Evolutionary conservation across 2,329 filamentous ascomycete species (phyloP), one percentile per base, ranked within the genome.

Genomic region (Aureobasidium sp.): DNA sequence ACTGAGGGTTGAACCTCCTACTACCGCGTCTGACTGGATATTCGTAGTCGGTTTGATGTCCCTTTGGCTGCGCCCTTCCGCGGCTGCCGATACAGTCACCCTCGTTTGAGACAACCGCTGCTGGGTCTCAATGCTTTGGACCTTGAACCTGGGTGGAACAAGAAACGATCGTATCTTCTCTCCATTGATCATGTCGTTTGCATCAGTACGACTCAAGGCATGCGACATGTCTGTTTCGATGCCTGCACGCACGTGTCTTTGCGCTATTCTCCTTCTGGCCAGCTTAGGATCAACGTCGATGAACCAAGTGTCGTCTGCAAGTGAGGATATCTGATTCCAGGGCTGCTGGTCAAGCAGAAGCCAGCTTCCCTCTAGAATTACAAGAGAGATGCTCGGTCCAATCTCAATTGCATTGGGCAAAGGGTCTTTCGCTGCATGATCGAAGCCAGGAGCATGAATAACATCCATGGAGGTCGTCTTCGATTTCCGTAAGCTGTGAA

Each of bases 281-380:
- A 76, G 66, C 2, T 64, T 61, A 2, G 72, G 66, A 43, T 78
- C 74, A 0, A 77, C 73, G 34, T 75, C 69, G 0, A 80, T 72
- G 24, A 79, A 74, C 65, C 76, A 75, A 1, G 71, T 71, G n/a
- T 76, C 74, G 60, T 80, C 77, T 2, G 77, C 73, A 5, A 76
- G 29, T 0, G 46, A 41, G 2, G 70, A 66, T 26, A 79, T 70
- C 27, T 71, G 69, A 6, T 65, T 64, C 76, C 73, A 77, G 2
- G 70, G 69, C 10, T 61, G 66, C 32, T 69, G 65, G 39, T 74
- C 68, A 51, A 68, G 68, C 2, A 75, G 66, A 6, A 75, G 63
- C 61, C 72, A 70, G 63, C 68, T 63, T 0, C 63, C 67, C 62
- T 69, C 66, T 13, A 70, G 29, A 24, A 72, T 67, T 24, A 66